Evolutionary conservation across 2,329 filamentous ascomycete genomes (phyloP).

Genomic region (Hymenoscyphus salicellus): DNA sequence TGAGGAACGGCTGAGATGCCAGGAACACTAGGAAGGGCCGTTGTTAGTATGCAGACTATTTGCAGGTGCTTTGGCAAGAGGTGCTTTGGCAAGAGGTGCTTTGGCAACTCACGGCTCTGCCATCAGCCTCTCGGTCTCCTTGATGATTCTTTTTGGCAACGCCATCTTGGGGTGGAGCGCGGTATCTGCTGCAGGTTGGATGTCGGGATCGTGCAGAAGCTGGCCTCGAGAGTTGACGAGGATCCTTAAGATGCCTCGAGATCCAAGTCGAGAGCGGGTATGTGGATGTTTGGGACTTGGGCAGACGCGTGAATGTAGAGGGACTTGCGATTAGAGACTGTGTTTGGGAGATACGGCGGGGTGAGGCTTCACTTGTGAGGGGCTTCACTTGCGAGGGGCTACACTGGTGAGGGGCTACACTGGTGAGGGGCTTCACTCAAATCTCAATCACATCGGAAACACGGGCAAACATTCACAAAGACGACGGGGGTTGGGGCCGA

Average conservation of each 20-base stretch:
- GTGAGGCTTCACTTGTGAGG: no score
- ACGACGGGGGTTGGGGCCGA: no score
- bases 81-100: neutral
- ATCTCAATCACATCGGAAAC: no score
- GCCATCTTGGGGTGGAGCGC: slow-evolving; percentile 48
- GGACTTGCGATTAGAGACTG: neutral
- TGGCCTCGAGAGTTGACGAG: neutral
- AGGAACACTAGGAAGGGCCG: slow-evolving; percentile 63
- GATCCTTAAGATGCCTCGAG: neutral
- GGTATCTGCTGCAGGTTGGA: neutral
- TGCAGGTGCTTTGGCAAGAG: no score
- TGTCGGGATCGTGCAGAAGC: neutral
- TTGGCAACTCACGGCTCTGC: slow-evolving; percentile 75
- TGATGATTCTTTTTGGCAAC: slow-evolving; percentile 93
- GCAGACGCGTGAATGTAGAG: neutral
- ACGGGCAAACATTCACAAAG: no score
- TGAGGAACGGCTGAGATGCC: slow-evolving; percentile 95
- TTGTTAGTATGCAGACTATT: slow-evolving; percentile 12
- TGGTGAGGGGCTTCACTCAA: no score
- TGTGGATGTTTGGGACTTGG: neutral
- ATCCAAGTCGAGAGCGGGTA: neutral
- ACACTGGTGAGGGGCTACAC: no score
- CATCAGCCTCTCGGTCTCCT: slow-evolving; percentile 97
- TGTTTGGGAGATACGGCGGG: neutral
- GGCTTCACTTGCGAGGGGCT: no score